Percentiles rank a stretch among this genome's conserved stretches.
phyloP scores from a whole-genome alignment of 768 basidiomycete genomes.

The Tulasnella sp. region DNA sequence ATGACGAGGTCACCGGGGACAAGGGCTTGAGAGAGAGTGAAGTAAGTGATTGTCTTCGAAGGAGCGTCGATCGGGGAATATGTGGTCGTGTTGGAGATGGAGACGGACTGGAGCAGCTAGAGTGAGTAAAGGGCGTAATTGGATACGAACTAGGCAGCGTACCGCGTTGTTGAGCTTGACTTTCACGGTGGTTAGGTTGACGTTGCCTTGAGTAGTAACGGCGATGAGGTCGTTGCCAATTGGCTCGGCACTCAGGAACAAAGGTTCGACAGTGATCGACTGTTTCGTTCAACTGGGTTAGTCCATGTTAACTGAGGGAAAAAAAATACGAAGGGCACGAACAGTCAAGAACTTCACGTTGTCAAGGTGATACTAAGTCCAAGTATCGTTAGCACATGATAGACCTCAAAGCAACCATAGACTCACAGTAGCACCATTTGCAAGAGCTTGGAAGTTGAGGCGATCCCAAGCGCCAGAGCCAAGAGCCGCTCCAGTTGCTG shows the following conservation, averaged over 20 bases:
- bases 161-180: conserved; percentile 44
- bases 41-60: conserved; percentile 47
- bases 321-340: conserved; percentile 21
- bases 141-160: not conserved
- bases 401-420: not conserved
- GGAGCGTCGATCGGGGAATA: conserved; percentile 48
- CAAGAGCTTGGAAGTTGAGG: conserved; percentile 47
- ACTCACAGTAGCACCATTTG: conserved; percentile 41
- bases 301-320: not conserved
- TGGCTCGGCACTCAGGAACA: conserved; percentile 53
- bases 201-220: conserved; percentile 47
- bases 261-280: conserved; percentile 45
- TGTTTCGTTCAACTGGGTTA: conserved; percentile 27
- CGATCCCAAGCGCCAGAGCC: conserved; percentile 48
- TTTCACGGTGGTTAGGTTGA: conserved; percentile 42
- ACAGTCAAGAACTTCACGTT: conserved; percentile 48
- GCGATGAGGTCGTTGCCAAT: conserved; percentile 47
- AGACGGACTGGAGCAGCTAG: conserved; percentile 33
- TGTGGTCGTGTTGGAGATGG: conserved; percentile 39
- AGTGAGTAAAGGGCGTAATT: not conserved
- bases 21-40: conserved; percentile 43
- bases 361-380: conserved; percentile 39
- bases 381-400: not conserved
- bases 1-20: conserved; percentile 44
- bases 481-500: conserved; percentile 39